These are phyloP conservation scores for Nicotiana benthamiana DNA, from an alignment of 257 asterid genomes.

Conservation along the genomic window DNA sequence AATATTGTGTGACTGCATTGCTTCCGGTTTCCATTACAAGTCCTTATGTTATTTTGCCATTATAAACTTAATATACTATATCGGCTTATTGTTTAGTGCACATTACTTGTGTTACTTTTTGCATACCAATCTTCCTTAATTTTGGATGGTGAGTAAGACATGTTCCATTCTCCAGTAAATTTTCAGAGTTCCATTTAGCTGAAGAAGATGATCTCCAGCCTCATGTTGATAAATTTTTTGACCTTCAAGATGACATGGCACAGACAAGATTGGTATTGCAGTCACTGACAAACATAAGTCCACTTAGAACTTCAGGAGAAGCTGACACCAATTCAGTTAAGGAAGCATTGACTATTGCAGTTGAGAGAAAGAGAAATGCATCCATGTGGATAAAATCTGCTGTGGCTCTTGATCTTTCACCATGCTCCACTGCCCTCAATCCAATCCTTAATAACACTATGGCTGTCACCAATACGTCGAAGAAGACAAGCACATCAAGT, in stretches of 20 bases:
- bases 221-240: constrained; percentile 44
- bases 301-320: constrained; percentile 33
- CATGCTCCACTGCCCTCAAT: constrained; percentile 14
- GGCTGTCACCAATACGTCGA: constrained; percentile 10
- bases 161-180: constrained; percentile 34
- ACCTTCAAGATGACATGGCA: constrained; percentile 43
- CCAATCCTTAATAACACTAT: constrained; percentile 12
- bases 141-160: background rate
- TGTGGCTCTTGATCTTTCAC: constrained; percentile 54
- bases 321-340: constrained; percentile 36
- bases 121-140: no score
- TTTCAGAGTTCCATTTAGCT: constrained; percentile 43
- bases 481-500: constrained; percentile 17
- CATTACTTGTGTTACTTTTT: background rate
- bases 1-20: no score
- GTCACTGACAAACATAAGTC: constrained; percentile 43
- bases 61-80: background rate
- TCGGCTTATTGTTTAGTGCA: background rate
- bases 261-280: constrained; percentile 41
- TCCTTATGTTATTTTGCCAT: background rate
- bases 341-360: constrained; percentile 35
- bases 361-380: constrained; percentile 54
- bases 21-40: background rate
- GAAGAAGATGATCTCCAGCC: constrained; percentile 50
- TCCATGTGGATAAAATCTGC: constrained; percentile 62